Conservation (phyloP, 2,329 filamentous ascomycete species). For the Xylaria sp. region DNA sequence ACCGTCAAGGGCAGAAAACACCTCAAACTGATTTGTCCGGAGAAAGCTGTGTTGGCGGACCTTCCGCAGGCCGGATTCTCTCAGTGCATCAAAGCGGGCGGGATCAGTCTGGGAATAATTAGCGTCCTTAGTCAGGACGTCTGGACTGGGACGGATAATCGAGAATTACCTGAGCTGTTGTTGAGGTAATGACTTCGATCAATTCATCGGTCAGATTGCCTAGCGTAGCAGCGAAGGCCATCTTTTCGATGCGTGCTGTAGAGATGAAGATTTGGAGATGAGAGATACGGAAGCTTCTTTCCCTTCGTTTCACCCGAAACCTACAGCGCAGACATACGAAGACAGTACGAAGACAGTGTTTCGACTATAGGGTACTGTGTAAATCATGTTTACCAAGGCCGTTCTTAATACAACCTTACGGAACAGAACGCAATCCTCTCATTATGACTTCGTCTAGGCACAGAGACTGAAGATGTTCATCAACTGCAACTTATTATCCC, state of each 20-base stretch:
- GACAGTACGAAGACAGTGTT: not conserved
- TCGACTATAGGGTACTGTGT: not conserved
- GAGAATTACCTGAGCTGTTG: slow-evolving; percentile 45
- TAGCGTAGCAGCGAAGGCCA: slow-evolving; percentile 66
- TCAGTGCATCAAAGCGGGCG: slow-evolving; percentile 39
- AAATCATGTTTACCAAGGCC: not conserved
- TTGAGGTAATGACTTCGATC: slow-evolving; percentile 57
- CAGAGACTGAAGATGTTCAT: not conserved
- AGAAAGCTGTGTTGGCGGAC: slow-evolving; percentile 53
- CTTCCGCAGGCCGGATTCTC: slow-evolving; percentile 46
- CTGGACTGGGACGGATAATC: not conserved
- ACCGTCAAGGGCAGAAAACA: slow-evolving; percentile 59
- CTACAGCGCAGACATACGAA: not conserved
- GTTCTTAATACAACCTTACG: not conserved
- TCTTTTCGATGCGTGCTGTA: slow-evolving; percentile 34
- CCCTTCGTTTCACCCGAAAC: not conserved
- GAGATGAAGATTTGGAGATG: not conserved
- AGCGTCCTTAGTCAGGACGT: not conserved
- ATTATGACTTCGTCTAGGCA: not conserved
- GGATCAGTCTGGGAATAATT: slow-evolving; percentile 26
- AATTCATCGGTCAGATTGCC: slow-evolving; percentile 65
- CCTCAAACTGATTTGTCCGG: slow-evolving; percentile 71
- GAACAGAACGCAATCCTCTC: not conserved
- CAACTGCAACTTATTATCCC: no score
- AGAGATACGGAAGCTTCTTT: not conserved